Base-by-base conservation (phyloP, 345 rosid species). In the Heritiera littoralis region DNA sequence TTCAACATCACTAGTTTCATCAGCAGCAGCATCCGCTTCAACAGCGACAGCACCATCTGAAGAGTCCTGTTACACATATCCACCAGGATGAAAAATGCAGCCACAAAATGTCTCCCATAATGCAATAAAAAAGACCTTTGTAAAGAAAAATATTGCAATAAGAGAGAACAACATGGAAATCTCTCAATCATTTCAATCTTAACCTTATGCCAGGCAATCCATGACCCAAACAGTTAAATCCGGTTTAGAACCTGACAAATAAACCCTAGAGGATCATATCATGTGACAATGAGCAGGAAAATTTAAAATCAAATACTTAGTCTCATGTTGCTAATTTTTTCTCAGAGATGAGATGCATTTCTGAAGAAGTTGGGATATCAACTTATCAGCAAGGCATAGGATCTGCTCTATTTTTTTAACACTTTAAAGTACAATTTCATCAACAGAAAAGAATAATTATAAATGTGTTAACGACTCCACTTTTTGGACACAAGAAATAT, bases 61-160 rank as follows among this genome's bases (percentile, higher is more conserved):
- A 28, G 89, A 72, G 52, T 92, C 97, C 96, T 95, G 92, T 83
- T 56, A 73, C 80, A 85, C 45, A 60, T 74, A 86, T 72, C 23
- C 68, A 82, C 75, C 73, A 81, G 74, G 63, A 46, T 7, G 32
- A 48, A 41, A 48, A 64, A 32, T 17, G 55, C 40, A 13, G 55
- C 12, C 38, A 84, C 18, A 64, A 23, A 65, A 48, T 48, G 32
- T 49, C 61, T 65, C 45, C 18, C 28, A 60, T 43, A 75, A 40
- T 41, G n/a, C 11, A 40, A 74, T 40, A 32, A 41, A 45, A 80
- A 3, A 55, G 20, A 64, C 7, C 43, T 14, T 28, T 3, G 75
- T 15, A 32, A 71, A 71, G 74, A 32, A 71, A 70, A 71, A 14
- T 14, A 30, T 51, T 3, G 74, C 35, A 32, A 70, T 70, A 70